Conservation (phyloP, 2,329 filamentous ascomycete genomes). For the Arthrobotrys entomopaga region DNA sequence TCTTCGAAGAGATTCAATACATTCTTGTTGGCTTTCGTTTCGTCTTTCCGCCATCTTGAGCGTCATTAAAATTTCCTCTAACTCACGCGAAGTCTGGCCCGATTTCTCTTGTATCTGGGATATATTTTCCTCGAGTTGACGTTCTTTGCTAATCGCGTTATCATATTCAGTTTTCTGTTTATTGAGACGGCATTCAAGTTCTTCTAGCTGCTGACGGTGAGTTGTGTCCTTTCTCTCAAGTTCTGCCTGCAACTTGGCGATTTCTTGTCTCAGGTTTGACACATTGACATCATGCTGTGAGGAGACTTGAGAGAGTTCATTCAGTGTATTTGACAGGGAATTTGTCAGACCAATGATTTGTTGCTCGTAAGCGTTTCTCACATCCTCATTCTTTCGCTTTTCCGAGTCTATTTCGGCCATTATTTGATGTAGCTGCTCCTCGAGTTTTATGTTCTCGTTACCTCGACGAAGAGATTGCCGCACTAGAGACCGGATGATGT, state of each 20-base stretch:
- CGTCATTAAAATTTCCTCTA: conserved; percentile 20
- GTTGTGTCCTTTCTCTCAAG: conserved; percentile 21
- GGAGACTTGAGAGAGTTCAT: conserved; percentile 47
- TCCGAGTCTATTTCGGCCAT: conserved; percentile 24
- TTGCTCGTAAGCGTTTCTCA: conserved; percentile 37
- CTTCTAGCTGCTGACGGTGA: conserved; percentile 14
- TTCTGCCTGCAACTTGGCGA: conserved; percentile 21
- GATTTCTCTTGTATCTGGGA: conserved; percentile 18
- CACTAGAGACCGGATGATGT: conserved; percentile 12
- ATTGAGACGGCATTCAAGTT: conserved; percentile 4
- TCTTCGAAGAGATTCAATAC: conserved; percentile 17
- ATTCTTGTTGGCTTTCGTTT: conserved; percentile 21
- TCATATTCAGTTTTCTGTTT: conserved; percentile 26
- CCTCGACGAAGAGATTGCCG: conserved; percentile 19
- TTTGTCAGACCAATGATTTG: conserved; percentile 46
- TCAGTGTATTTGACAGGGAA: conserved; percentile 43
- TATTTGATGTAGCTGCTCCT: conserved; percentile 22
- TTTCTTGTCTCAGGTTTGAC: conserved; percentile 35
- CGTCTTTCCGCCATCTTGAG: conserved; percentile 19
- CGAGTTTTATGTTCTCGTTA: conserved; percentile 8
- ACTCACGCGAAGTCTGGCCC: neutral
- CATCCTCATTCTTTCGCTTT: conserved; percentile 30
- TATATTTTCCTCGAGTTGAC: conserved; percentile 17
- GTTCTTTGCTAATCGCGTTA: conserved; percentile 16
- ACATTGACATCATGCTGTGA: conserved; percentile 36